These are phyloP conservation scores for Acacia crassicarpa DNA, from an alignment of 306 rosid species.

Conservation along the genomic window DNA sequence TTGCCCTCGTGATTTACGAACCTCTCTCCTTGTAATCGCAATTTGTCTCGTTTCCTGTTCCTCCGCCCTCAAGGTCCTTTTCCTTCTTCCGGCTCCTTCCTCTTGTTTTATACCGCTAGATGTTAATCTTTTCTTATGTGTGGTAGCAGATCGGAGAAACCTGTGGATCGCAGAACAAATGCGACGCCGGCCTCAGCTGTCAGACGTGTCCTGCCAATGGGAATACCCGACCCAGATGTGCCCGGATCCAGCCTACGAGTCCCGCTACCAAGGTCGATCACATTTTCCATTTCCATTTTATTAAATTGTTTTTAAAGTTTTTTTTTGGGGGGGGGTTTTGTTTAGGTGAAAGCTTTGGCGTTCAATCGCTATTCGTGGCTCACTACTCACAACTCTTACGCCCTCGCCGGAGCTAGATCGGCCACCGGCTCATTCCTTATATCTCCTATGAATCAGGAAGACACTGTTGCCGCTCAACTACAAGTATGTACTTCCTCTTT, in stretches of 20 bases:
- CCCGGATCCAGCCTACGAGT: slow-evolving; percentile 58
- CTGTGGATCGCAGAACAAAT: slow-evolving; percentile 56
- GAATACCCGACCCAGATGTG: slow-evolving; percentile 86
- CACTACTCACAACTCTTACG: slow-evolving; percentile 89
- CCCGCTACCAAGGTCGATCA: slow-evolving; percentile 64
- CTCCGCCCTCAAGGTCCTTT: slow-evolving; percentile 55
- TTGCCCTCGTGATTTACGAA: slow-evolving; percentile 22
- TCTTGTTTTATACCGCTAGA: not conserved
- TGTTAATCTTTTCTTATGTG: not conserved
- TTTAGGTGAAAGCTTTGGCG: slow-evolving; percentile 72
- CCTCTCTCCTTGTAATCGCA: slow-evolving; percentile 48
- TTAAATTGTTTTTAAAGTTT: not conserved
- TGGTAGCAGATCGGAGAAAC: slow-evolving; percentile 89
- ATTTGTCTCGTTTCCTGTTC: slow-evolving; percentile 52
- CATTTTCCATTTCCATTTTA: slow-evolving; percentile 6
- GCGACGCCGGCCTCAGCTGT: slow-evolving; percentile 75
- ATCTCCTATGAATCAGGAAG: slow-evolving; percentile 83
- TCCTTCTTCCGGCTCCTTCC: not conserved
- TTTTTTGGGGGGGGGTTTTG: not conserved
- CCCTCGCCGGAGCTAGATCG: slow-evolving; percentile 65
- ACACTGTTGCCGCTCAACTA: slow-evolving; percentile 71
- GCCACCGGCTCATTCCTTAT: slow-evolving; percentile 56
- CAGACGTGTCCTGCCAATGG: slow-evolving; percentile 77
- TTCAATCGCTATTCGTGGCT: slow-evolving; percentile 88
- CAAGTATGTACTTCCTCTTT: slow-evolving; percentile 39